Conservation (phyloP, 2,329 filamentous ascomycete genomes). For the Xylaria sp. region DNA sequence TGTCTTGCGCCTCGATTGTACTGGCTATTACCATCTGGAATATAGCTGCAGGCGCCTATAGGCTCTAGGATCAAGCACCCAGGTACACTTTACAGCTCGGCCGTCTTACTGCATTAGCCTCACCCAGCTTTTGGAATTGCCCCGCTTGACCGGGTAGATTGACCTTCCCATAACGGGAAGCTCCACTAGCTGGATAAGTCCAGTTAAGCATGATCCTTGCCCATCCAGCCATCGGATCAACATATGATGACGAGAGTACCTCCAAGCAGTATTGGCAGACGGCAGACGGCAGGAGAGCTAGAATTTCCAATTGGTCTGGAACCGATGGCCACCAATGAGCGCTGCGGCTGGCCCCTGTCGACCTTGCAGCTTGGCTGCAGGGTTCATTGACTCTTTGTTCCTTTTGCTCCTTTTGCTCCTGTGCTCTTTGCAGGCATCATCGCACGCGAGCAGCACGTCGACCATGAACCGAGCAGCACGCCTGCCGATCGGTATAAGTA, state of each 20-base stretch:
- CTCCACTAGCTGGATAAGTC: slow-evolving; percentile 8
- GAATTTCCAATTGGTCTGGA: slow-evolving; percentile 17
- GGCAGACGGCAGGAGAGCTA: slow-evolving; percentile 6
- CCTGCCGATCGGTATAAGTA: slow-evolving; percentile 29
- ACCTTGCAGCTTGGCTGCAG: slow-evolving; percentile 12
- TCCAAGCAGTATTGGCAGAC: slow-evolving; percentile 4
- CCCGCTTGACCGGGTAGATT: neutral
- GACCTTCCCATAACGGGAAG: slow-evolving; percentile 26
- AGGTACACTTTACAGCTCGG: neutral
- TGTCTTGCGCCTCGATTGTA: neutral
- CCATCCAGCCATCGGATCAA: slow-evolving; percentile 8
- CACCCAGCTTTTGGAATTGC: slow-evolving; percentile 32
- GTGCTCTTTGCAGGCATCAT: slow-evolving; percentile 11
- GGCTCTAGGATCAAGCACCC: neutral
- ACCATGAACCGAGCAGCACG: neutral
- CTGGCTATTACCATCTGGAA: too few relatives aligned
- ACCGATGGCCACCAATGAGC: slow-evolving; percentile 29
- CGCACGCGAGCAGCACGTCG: neutral
- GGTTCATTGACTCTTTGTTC: neutral
- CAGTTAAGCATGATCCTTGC: slow-evolving; percentile 17
- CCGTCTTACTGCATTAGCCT: slow-evolving; percentile 24
- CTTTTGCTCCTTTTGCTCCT: too few relatives aligned
- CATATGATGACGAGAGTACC: slow-evolving; percentile 21
- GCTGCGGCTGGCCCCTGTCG: slow-evolving; percentile 5
- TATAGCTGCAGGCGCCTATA: too few relatives aligned